Conservation (phyloP, 2,329 filamentous ascomycete genomes). For the Ramularia collo-cygni region DNA sequence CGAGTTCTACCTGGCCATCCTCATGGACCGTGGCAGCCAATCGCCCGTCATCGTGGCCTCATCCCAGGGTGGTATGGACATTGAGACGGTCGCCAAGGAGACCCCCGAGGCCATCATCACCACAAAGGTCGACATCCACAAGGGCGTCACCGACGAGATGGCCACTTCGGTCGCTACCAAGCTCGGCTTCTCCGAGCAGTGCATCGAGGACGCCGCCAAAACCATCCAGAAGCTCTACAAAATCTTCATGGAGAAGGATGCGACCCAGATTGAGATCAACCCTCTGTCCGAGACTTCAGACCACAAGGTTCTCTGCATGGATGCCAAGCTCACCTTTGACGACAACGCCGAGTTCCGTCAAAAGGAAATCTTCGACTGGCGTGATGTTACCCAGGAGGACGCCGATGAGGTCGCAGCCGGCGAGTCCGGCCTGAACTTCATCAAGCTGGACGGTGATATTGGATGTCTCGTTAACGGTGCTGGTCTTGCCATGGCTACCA, state of each 20-base stretch:
- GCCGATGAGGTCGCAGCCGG: slow-evolving; percentile 95
- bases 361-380: slow-evolving; percentile 90
- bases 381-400: slow-evolving; percentile 93
- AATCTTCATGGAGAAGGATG: slow-evolving; percentile 97
- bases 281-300: slow-evolving; percentile 96
- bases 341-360: slow-evolving; percentile 99
- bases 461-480: slow-evolving; percentile 98
- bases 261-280: slow-evolving; percentile 99
- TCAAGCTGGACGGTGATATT: slow-evolving; percentile 99
- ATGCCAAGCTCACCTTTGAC: slow-evolving; percentile 97
- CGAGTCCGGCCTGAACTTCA: slow-evolving; percentile 94
- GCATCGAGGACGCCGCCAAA: slow-evolving; percentile 88
- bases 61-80: slow-evolving; percentile 98
- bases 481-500: slow-evolving; percentile 98
- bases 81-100: slow-evolving; percentile 97
- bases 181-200: slow-evolving; percentile 96
- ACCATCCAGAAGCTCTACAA: slow-evolving; percentile 99
- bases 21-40: slow-evolving; percentile 94
- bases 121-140: slow-evolving; percentile 87
- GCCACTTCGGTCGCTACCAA: slow-evolving; percentile 82
- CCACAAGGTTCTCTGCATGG: slow-evolving; percentile 98
- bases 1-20: slow-evolving; percentile 97
- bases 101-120: slow-evolving; percentile 92
- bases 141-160: slow-evolving; percentile 91
- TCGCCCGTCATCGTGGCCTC: slow-evolving; percentile 93